A percentile compares a stretch with the other conserved stretches of the same genome.
These are phyloP conservation scores for Colletotrichum musicola DNA, from an alignment of 2,329 filamentous ascomycete genomes.

Conservation along the genomic window DNA sequence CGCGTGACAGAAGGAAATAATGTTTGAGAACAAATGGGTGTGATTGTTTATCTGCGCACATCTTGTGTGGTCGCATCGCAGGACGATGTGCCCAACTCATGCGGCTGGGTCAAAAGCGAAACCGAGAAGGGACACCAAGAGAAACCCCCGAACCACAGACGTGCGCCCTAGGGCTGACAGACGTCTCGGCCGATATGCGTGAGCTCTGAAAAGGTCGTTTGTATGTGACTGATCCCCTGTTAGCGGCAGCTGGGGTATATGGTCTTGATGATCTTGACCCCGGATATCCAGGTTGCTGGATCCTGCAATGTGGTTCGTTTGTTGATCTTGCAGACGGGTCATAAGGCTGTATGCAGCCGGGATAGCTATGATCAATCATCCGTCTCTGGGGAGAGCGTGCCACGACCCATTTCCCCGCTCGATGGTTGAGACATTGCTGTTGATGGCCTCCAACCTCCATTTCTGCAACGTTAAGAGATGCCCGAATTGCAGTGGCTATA, in stretches of 20 bases:
- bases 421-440: neutral
- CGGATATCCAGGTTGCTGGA: neutral
- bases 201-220: neutral
- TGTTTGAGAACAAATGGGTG: neutral
- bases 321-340: neutral
- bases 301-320: neutral
- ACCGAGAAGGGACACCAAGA: neutral
- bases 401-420: neutral
- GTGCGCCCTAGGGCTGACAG: too few species aligned
- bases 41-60: neutral
- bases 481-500: too few species aligned
- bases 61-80: constrained; percentile 9
- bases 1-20: too few species aligned
- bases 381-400: neutral
- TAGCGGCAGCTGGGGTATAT: neutral
- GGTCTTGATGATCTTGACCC: neutral
- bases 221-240: neutral
- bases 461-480: too few species aligned
- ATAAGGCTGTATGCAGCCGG: too few species aligned
- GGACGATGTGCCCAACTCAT: neutral
- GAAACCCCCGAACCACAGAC: too few species aligned
- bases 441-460: neutral
- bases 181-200: too few species aligned
- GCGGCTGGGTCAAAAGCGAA: neutral
- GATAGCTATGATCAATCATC: neutral